A percentile compares a stretch with the other conserved stretches of the same genome.
Evolutionary conservation across 257 asterid species (phyloP).

Genomic region (Solanum sparsipilum): DNA sequence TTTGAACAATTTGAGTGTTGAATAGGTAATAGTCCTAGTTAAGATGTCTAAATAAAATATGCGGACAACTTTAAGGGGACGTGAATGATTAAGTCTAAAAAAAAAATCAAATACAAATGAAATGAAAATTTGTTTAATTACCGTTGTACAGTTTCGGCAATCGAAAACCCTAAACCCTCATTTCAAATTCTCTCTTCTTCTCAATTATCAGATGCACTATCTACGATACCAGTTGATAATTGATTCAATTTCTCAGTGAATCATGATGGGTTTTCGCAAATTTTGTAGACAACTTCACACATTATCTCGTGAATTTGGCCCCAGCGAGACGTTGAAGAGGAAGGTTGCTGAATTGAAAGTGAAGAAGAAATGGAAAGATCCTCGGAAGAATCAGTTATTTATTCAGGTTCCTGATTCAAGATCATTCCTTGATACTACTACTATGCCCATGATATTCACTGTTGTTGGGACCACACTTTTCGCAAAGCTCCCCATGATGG

Average conservation of each 20-base stretch:
- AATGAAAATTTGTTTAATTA: too few relatives aligned
- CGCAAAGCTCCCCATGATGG: slow-evolving; percentile 85
- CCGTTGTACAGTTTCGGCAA: too few relatives aligned
- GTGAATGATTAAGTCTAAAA: too few relatives aligned
- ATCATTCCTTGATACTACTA: slow-evolving; percentile 61
- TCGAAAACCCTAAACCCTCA: not conserved
- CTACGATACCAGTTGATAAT: not conserved
- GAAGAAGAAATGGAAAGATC: slow-evolving; percentile 29
- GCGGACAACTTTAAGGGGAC: too few relatives aligned
- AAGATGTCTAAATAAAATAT: too few relatives aligned
- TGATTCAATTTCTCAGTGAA: not conserved
- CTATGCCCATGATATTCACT: slow-evolving; percentile 73
- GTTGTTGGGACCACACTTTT: slow-evolving; percentile 61
- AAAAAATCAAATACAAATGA: too few relatives aligned
- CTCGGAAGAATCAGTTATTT: slow-evolving; percentile 36
- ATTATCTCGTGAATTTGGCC: slow-evolving; percentile 31
- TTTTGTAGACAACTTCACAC: slow-evolving; percentile 43
- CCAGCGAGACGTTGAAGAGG: slow-evolving; percentile 56
- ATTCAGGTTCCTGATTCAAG: slow-evolving; percentile 72
- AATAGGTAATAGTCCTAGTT: too few relatives aligned
- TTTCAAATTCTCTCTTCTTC: not conserved
- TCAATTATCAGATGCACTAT: not conserved
- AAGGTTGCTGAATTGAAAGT: slow-evolving; percentile 38
- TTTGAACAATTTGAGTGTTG: too few relatives aligned
- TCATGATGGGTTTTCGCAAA: slow-evolving; percentile 4